Evolutionary conservation across 495 filamentous ascomycete species (phyloP).

Genomic region (Astrothelium subdiscretum): DNA sequence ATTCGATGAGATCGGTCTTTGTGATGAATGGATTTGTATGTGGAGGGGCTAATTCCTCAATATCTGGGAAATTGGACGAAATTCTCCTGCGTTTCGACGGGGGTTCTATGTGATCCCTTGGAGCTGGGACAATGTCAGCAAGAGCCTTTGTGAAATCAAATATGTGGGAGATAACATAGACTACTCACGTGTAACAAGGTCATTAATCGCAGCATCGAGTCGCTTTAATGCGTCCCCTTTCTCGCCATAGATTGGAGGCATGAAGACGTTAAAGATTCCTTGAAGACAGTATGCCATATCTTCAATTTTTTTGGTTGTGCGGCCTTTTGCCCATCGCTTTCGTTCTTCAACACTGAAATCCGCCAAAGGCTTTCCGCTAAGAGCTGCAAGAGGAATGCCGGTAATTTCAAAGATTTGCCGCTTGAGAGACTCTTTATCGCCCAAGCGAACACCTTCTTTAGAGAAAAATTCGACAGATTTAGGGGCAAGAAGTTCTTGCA

Average conservation of each 20-base stretch:
- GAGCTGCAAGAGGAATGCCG: constrained; percentile 2
- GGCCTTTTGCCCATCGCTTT: constrained; percentile 10
- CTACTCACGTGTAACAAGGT: neutral
- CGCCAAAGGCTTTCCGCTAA: neutral
- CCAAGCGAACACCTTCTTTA: neutral
- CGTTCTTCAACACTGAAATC: constrained; percentile 1
- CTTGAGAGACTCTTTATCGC: constrained; percentile 3
- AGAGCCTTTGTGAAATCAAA: neutral
- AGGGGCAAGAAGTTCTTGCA: constrained; percentile 6
- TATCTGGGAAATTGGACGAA: neutral
- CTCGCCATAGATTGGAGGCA: constrained; percentile 11
- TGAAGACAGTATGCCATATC: constrained; percentile 13
- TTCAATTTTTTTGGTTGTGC: constrained; percentile 9
- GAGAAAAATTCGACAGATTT: neutral
- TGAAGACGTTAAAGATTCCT: constrained; percentile 10
- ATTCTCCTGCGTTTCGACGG: neutral
- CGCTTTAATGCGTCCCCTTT: neutral
- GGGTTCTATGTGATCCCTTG: neutral
- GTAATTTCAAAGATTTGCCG: constrained; percentile 7
- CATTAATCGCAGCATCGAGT: neutral
- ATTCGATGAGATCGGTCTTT: neutral
- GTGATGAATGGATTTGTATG: neutral
- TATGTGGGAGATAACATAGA: neutral
- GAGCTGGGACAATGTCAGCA: neutral
- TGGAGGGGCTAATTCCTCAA: too few species aligned